Base-by-base conservation (phyloP, 768 basidiomycete species). In the Vararia minispora region DNA sequence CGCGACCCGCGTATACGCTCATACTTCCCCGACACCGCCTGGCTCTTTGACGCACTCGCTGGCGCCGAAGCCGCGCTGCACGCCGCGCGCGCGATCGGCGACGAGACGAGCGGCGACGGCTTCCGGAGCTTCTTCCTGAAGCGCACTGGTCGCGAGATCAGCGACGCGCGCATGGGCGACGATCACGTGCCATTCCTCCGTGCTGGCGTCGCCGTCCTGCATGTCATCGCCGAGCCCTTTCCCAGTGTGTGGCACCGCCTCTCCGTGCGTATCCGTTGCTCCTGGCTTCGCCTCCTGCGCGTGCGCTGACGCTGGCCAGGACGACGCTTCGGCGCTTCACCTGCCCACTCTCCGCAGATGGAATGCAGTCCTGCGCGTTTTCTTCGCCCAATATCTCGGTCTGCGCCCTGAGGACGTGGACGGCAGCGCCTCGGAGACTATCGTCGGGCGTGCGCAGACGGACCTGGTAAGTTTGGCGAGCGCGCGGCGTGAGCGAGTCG, bases 171-270 rank as follows among this genome's bases (percentile, higher is more conserved):
- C 49, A 79, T 94, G 44, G 87, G 75, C 28, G 95, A 99, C 57
- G 95, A 99, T 59, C 95, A 99, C 50, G 58, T 89, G 28, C 95
- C 95, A 17, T 98, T 99, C 64, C 51, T 94, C 35, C 59, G 64
- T 26, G 61, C 65, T 44, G 95, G 95, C 2, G 90, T 98, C 12
- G 85, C 76, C 44, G 62, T 98, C 36, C 60, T 99, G 47, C 95
- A 99, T 58, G 56, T 98, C 32, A 98, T 98, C 39, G 61, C 92
- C 2, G 73, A 74, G 33, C 90, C 86, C 2, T 99, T 98, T 58
- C 95, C 95, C 3, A 42, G 28, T 2, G 89, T 94, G 12, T 97
- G 91, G 92, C 91, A 97, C 57, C 79, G 72, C 6, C 52, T 87
- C 25, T 55, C 53, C 40, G 94, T 89, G 53, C 51, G 73, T 61